Evolutionary conservation across 2,329 filamentous ascomycete species (phyloP), one percentile per base, ranked within the genome.

Genomic region (Paecilomyces formosus): DNA sequence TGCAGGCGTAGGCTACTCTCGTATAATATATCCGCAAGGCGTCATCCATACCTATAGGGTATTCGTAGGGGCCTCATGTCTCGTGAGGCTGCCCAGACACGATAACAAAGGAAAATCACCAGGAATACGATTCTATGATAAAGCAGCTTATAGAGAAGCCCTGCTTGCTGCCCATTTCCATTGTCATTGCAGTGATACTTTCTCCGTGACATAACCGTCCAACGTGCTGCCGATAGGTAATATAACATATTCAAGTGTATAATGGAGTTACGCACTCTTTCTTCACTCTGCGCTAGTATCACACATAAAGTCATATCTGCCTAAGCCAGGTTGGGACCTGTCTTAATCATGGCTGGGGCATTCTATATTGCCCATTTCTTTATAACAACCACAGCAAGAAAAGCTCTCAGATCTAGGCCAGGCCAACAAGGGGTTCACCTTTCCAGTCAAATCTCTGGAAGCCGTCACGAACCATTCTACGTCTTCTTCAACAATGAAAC

Each of bases 401-500:
- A 6, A 3, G 6, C 24, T 26, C 24, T 26, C 24, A 26, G 24
- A 3, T 26, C 24, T 26, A 26, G 24, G 6, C 24, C 24, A 26
- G 24, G 2, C 2, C 24, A 26, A 26, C 1, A 26, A 26, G 24
- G 24, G 6, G 24, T 6, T 26, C 3, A 4, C 24, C 24, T 26
- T 26, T 26, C 24, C 6, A 6, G 3, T 6, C 24, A 3, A 26
- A 26, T 26, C n/a, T 26, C 24, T 26, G n/a, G 6, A 39, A 39
- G n/a, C 35, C 2, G 35, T 15, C n/a, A n/a, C n/a, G n/a, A 3
- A 39, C 15, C 13, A 8, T 28, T 33, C 9, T 56, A 35, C 5
- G 21, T 9, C 70, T 81, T 82, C 68, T 81, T 79, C 52, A 95
- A 77, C 76, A 92, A 85, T 51, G 81, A 81, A 1, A 88, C 85